Evolutionary conservation across 257 asterid genomes (phyloP).

Genomic region (Nicotiana otophora): DNA sequence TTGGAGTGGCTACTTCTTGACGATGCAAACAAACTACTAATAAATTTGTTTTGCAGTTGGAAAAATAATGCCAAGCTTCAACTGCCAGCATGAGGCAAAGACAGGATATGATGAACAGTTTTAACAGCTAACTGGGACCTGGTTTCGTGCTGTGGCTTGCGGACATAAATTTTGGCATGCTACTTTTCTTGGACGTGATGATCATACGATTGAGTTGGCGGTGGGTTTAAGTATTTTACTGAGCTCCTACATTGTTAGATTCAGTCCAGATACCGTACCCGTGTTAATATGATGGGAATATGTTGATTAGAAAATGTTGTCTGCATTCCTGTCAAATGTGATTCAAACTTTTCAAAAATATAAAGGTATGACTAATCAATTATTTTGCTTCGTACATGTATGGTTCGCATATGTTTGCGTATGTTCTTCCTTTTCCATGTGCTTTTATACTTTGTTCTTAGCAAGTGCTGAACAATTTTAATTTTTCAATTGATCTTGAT

Average conservation of each 20-base stretch:
- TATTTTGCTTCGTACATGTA: neutral
- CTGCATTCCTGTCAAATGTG: neutral
- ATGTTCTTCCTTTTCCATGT: neutral
- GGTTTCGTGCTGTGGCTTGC: neutral
- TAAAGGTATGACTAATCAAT: neutral
- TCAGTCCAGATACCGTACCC: neutral
- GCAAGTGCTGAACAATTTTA: neutral
- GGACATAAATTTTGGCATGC: neutral
- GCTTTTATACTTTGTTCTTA: neutral
- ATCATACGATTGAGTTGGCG: neutral
- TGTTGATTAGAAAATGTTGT: neutral
- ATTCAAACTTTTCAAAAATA: neutral
- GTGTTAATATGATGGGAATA: slow-evolving; percentile 5
- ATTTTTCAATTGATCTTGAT: neutral
- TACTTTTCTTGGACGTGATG: neutral
- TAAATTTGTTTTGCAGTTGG: slow-evolving; percentile 53
- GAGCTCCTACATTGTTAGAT: slow-evolving; percentile 8
- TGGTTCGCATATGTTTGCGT: neutral
- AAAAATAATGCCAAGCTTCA: slow-evolving; percentile 61
- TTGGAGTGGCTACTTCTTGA: neutral
- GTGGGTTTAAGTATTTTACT: neutral
- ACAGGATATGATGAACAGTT: neutral
- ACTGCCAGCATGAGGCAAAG: slow-evolving; percentile 62
- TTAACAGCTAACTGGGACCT: neutral
- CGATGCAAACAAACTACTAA: neutral